These are phyloP conservation scores for Bryum argenteum DNA, from an alignment of 225 moss, liverwort and hornwort species.

Conservation along the genomic window DNA sequence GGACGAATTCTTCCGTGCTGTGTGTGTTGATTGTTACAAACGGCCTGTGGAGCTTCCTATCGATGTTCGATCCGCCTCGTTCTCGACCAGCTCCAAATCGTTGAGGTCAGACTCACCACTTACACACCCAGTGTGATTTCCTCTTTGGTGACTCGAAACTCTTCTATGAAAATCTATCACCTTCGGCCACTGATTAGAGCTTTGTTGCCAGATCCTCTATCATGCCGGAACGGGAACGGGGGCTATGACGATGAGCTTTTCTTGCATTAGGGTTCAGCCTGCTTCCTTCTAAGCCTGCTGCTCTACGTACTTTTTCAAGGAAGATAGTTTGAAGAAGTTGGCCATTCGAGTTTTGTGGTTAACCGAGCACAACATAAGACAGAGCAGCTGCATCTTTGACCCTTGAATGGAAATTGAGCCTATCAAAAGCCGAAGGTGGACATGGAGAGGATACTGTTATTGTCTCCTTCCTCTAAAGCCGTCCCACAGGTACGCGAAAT, in stretches of 20 bases:
- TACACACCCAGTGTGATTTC: neutral
- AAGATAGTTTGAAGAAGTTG: neutral
- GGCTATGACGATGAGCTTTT: neutral
- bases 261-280: neutral
- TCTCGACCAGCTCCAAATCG: slow-evolving; percentile 31
- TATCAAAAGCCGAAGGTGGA: neutral
- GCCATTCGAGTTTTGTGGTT: neutral
- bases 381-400: neutral
- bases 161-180: too few relatives aligned
- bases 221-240: neutral
- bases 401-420: neutral
- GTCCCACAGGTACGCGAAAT: neutral
- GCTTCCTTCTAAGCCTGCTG: neutral
- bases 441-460: neutral
- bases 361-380: neutral
- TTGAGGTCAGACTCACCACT: slow-evolving; percentile 33
- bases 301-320: neutral
- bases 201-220: neutral
- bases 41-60: slow-evolving; percentile 46
- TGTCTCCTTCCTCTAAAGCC: neutral
- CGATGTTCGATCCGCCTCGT: slow-evolving; percentile 30
- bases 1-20: slow-evolving; percentile 58
- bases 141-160: too few relatives aligned
- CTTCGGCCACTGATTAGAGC: too few relatives aligned
- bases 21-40: slow-evolving; percentile 56